These are phyloP conservation scores for Curvularia hawaiiensis DNA, from an alignment of 2,329 filamentous ascomycete genomes.

Conservation along the genomic window DNA sequence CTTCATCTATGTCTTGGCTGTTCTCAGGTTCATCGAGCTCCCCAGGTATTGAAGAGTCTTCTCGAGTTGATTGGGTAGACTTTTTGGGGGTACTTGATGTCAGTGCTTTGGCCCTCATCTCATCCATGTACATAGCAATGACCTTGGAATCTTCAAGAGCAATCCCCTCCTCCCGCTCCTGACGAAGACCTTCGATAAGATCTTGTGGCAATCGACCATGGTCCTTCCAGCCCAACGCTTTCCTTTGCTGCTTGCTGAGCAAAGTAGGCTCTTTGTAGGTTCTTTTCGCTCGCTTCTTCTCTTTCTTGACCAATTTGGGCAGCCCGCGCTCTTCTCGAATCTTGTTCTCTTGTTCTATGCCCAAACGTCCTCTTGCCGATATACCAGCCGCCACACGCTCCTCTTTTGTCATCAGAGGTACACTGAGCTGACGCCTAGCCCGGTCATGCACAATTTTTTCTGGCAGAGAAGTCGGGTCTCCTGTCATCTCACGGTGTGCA, in stretches of 20 bases:
- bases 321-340: constrained; percentile 33
- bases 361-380: constrained; percentile 31
- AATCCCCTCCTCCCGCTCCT: constrained; percentile 26
- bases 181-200: constrained; percentile 32
- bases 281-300: constrained; percentile 23
- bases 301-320: constrained; percentile 17
- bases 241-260: constrained; percentile 34
- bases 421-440: constrained; percentile 7
- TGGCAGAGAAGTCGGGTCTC: constrained; percentile 29
- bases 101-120: constrained; percentile 9
- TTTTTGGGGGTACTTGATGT: constrained; percentile 7
- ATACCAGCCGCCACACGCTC: constrained; percentile 35
- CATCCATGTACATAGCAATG: constrained; percentile 15
- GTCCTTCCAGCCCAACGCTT: constrained; percentile 30
- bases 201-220: constrained; percentile 32
- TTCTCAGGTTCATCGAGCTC: not conserved
- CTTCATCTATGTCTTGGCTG: not conserved
- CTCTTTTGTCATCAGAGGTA: constrained; percentile 35
- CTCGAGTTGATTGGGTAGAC: not conserved
- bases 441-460: constrained; percentile 21
- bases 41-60: not conserved
- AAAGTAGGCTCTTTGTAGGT: constrained; percentile 25
- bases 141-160: constrained; percentile 27
- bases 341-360: constrained; percentile 29
- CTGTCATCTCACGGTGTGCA: constrained; percentile 31